Percentiles rank a stretch among this genome's conserved stretches.
phyloP scores from a whole-genome alignment of 176 grass and related monocot species.

The sorghum (Sorghum bicolor) region DNA sequence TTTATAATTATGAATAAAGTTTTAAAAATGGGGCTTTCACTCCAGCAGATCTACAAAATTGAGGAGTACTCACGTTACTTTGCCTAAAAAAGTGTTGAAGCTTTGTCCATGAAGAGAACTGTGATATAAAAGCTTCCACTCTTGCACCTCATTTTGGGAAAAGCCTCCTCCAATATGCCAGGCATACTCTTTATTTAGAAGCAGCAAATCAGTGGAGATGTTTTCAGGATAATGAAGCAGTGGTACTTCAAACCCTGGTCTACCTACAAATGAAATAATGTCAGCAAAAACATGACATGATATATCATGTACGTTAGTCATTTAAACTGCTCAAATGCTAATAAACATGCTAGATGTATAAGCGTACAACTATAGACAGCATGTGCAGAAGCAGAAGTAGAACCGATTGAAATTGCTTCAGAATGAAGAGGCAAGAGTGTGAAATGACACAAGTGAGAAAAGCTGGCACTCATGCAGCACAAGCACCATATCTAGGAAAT shows the following conservation, averaged over 20 bases:
- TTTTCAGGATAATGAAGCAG: conserved; percentile 67
- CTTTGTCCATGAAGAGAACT: conserved; percentile 93
- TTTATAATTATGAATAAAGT: not conserved
- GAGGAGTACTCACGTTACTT: conserved; percentile 67
- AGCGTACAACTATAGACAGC: not conserved
- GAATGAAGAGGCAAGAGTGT: not conserved
- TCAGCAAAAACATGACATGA: conserved; percentile 18
- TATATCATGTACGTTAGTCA: not conserved
- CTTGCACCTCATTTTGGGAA: conserved; percentile 64
- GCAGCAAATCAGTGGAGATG: conserved; percentile 45
- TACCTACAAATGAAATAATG: conserved; percentile 45
- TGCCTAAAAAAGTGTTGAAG: conserved; percentile 94
- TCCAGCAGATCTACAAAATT: conserved; percentile 4
- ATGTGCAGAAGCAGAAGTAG: not conserved
- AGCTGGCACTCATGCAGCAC: not conserved
- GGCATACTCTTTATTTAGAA: conserved; percentile 81
- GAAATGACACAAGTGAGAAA: conserved; percentile 6
- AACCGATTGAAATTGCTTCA: conserved; percentile 5
- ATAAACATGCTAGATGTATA: not conserved
- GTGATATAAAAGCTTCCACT: conserved; percentile 90
- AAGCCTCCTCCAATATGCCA: conserved; percentile 93
- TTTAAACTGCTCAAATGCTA: not conserved
- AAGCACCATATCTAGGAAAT: not conserved
- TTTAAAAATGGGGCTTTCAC: not conserved
- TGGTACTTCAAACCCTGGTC: conserved; percentile 74